Conservation (phyloP, 108 stramenopile genomes). For the Skeletonema menzelii region DNA sequence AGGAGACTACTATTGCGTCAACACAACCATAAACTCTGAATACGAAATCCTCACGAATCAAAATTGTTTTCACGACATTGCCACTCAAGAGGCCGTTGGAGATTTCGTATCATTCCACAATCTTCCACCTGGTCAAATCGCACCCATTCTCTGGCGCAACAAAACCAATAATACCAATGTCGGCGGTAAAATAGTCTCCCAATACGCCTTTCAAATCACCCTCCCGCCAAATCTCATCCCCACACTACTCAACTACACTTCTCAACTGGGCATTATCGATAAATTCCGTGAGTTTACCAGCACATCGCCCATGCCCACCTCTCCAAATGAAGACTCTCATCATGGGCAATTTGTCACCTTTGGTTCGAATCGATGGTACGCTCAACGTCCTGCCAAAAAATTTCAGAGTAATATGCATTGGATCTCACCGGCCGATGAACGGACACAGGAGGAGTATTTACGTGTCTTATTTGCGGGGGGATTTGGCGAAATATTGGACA, state of each 20-base stretch:
- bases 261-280: conserved; percentile 44
- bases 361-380: conserved; percentile 4
- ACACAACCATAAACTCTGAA: not conserved
- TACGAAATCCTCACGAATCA: not conserved
- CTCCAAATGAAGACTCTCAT: not conserved
- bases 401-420: conserved; percentile 61
- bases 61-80: not conserved
- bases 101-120: conserved; percentile 28
- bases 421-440: conserved; percentile 46
- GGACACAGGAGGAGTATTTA: conserved; percentile 44
- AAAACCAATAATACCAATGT: not conserved
- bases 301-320: conserved; percentile 1
- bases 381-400: conserved; percentile 23
- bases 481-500: conserved; percentile 53
- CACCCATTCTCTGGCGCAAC: conserved; percentile 19
- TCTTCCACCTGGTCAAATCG: conserved; percentile 8
- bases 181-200: conserved; percentile 19
- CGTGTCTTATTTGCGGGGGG: conserved; percentile 32
- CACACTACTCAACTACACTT: conserved; percentile 21
- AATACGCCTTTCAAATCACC: conserved; percentile 46
- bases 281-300: conserved; percentile 26
- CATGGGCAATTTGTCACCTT: not conserved
- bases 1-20: not conserved
- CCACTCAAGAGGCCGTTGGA: not conserved
- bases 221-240: conserved; percentile 26